phyloP scores from a whole-genome alignment of 2,329 filamentous ascomycete genomes.

The Alternaria consortialis region DNA sequence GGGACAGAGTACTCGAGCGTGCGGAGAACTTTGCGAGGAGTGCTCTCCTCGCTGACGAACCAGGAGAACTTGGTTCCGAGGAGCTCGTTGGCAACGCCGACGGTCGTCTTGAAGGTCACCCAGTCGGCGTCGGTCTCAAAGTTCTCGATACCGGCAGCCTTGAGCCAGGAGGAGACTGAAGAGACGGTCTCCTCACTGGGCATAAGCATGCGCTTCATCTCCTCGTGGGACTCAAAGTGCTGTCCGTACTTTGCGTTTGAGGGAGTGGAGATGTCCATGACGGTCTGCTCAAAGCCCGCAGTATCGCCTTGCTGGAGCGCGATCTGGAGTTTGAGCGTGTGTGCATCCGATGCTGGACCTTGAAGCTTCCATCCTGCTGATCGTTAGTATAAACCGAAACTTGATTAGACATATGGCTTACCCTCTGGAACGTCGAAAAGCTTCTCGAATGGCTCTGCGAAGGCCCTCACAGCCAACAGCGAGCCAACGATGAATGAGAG shows the following conservation, averaged over 20 bases:
- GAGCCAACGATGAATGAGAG: conserved; percentile 36
- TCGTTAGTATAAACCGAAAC: not conserved
- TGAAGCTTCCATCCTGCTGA: conserved; percentile 35
- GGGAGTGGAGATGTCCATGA: conserved; percentile 58
- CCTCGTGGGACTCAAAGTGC: conserved; percentile 55
- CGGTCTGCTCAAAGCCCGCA: conserved; percentile 51
- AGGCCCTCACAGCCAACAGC: conserved; percentile 30
- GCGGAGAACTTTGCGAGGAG: conserved; percentile 54
- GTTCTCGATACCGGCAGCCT: conserved; percentile 49
- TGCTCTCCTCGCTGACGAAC: conserved; percentile 49
- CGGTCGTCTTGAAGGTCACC: conserved; percentile 51
- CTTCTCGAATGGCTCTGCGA: conserved; percentile 41
- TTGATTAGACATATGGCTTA: conserved; percentile 4
- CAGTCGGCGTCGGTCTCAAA: conserved; percentile 52
- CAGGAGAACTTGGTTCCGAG: conserved; percentile 60
- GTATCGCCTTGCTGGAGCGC: conserved; percentile 41
- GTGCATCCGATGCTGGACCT: conserved; percentile 26
- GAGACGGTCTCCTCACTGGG: conserved; percentile 50
- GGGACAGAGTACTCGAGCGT: conserved; percentile 55
- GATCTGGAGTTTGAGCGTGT: conserved; percentile 42
- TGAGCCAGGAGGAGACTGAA: conserved; percentile 57
- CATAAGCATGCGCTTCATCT: conserved; percentile 56
- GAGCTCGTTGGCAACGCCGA: conserved; percentile 53
- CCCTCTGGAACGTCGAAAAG: conserved; percentile 34
- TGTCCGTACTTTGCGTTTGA: conserved; percentile 59